Evolutionary conservation across 345 rosid genomes (phyloP).

Genomic region (Lenwebbia sp.): DNA sequence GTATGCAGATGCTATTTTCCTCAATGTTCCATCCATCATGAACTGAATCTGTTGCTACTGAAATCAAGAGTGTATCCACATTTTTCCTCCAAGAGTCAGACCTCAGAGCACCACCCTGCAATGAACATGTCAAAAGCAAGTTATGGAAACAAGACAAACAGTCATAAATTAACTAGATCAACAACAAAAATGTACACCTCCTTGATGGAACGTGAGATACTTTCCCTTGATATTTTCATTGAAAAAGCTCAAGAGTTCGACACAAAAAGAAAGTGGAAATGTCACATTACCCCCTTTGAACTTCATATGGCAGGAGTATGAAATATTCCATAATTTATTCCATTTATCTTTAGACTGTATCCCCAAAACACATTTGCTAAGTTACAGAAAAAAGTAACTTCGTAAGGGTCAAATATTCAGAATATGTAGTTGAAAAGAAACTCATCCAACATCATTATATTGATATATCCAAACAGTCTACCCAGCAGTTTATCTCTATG

Average conservation of each 20-base stretch:
- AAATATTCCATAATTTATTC: neutral
- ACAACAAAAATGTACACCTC: neutral
- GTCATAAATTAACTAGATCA: neutral
- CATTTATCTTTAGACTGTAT: neutral
- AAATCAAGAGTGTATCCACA: constrained; percentile 51
- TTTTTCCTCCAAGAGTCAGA: constrained; percentile 58
- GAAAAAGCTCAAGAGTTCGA: neutral
- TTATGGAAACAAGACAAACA: neutral
- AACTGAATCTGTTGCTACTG: constrained; percentile 42
- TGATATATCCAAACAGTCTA: neutral
- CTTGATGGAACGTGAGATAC: neutral
- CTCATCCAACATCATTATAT: neutral
- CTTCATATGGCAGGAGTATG: neutral
- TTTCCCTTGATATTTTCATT: neutral
- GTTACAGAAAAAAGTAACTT: neutral
- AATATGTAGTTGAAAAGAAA: neutral
- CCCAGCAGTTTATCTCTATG: neutral
- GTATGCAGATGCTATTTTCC: constrained; percentile 20
- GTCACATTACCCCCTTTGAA: neutral
- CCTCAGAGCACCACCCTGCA: constrained; percentile 62
- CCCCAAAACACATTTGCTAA: neutral
- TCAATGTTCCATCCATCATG: constrained; percentile 18
- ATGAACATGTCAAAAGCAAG: neutral
- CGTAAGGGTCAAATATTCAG: neutral
- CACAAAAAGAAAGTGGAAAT: neutral